These are phyloP conservation scores for Helichrysum umbraculigerum DNA, from an alignment of 129 eudicot genomes.

Conservation along the genomic window DNA sequence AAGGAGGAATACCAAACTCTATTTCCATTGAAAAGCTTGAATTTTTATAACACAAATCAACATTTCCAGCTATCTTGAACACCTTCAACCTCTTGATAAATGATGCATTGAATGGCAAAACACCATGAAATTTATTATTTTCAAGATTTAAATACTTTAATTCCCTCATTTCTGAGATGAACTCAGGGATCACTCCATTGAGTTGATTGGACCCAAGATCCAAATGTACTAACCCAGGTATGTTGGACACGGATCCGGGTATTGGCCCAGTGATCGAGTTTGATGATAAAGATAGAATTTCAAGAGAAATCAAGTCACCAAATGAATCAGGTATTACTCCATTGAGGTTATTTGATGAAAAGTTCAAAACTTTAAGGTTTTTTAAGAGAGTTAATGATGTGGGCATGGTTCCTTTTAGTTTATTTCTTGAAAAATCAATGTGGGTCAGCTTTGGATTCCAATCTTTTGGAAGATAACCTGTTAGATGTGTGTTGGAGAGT, in stretches of 20 bases:
- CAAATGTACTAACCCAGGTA: conserved; percentile 52
- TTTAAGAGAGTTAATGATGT: conserved; percentile 52
- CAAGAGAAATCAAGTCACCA: conserved; percentile 54
- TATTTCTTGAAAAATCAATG: conserved; percentile 68
- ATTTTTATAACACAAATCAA: conserved; percentile 72
- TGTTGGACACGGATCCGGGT: conserved; percentile 57
- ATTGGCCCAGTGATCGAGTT: conserved; percentile 75
- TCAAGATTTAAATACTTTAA: conserved; percentile 79
- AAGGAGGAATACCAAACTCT: conserved; percentile 77
- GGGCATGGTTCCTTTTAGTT: conserved; percentile 72
- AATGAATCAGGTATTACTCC: conserved; percentile 69
- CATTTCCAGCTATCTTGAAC: conserved; percentile 70
- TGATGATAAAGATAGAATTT: conserved; percentile 60
- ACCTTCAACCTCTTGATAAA: conserved; percentile 62
- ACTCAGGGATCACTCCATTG: conserved; percentile 65
- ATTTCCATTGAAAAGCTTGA: conserved; percentile 47
- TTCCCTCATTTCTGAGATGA: conserved; percentile 59
- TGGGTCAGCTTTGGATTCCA: conserved; percentile 66
- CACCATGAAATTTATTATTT: conserved; percentile 75
- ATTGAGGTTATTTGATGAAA: conserved; percentile 63
- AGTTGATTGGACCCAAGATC: conserved; percentile 77
- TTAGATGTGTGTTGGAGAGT: conserved; percentile 58
- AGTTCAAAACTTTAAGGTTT: conserved; percentile 51
- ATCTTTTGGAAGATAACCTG: conserved; percentile 67
- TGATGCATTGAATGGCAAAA: conserved; percentile 75